Conservation (phyloP, 192 early-diverging fungal species). For the Entrophospora sp. region DNA sequence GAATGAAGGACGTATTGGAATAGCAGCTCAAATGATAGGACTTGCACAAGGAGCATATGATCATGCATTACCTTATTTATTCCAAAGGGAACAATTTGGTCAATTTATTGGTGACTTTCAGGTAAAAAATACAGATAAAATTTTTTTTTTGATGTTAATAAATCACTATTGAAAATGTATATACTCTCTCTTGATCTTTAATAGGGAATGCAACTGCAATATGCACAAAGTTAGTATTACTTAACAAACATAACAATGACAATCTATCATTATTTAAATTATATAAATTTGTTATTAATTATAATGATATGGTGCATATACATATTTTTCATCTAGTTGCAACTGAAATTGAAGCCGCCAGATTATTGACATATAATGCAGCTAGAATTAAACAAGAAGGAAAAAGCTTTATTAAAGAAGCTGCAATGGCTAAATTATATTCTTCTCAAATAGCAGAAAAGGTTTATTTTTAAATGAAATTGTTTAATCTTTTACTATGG, state of each 20-base stretch:
- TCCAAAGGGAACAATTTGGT: slow-evolving; percentile 94
- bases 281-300: too few species aligned
- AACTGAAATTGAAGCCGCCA: slow-evolving; percentile 90
- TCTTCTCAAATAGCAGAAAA: slow-evolving; percentile 86
- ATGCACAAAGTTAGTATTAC: slow-evolving; percentile 41
- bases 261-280: too few species aligned
- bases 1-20: slow-evolving; percentile 97
- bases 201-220: slow-evolving; percentile 51
- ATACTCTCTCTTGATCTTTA: neutral
- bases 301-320: too few species aligned
- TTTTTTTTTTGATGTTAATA: neutral
- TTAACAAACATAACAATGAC: too few species aligned
- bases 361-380: slow-evolving; percentile 94
- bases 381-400: slow-evolving; percentile 90
- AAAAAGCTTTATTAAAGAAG: slow-evolving; percentile 84
- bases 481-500: neutral
- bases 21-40: slow-evolving; percentile 96
- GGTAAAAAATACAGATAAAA: slow-evolving; percentile 19
- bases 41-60: slow-evolving; percentile 91
- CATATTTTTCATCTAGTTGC: slow-evolving; percentile 42
- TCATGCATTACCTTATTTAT: slow-evolving; percentile 77
- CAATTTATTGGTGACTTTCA: slow-evolving; percentile 79
- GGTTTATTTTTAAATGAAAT: neutral
- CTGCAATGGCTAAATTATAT: slow-evolving; percentile 97
- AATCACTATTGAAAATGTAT: too few species aligned